Evolutionary conservation across 352 stramenopile species (phyloP), one percentile per base, ranked within the genome.

Genomic region (Lagenidium giganteum): DNA sequence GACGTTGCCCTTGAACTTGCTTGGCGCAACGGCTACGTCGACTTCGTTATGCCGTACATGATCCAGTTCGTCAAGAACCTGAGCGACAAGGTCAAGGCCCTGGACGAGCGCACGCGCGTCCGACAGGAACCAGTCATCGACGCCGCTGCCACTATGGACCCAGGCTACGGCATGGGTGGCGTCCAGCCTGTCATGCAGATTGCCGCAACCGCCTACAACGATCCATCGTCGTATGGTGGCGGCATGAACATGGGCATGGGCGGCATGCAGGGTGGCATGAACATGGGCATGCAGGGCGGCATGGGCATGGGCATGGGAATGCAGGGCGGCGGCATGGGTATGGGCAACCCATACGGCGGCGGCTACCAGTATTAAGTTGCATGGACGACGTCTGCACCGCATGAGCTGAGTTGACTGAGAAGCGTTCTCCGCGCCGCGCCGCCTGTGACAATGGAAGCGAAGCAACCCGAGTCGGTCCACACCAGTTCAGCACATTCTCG

Each of bases 41-140:
- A 99, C 73, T 99, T 98, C 60, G 93, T 98, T 34, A 99, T 99
- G 96, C 97, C 97, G 24, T 99, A 98, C 86, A 93, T 99, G 73
- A 98, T 99, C 62, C 96, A 99, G 75, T 99, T 97, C 47, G 82
- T 99, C 45, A 95, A 97, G 58, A 96, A 99, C 65, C 70, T 98
- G 39, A 84, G 95, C 68, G 87, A 97, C 13, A 94, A 97, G 61
- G 77, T 99, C 13, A 91, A 97, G 61, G 77, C 68, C 8, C 70
- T 99, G 30, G 88, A 98, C 42, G 83, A 95, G 45, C 82, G 86
- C 59, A 96, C 85, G 22, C 73, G 78, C 58, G 70, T 78, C 42
- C 76, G 86, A 58, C 75, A 91, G 47, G 76, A 93, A 37, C 57
- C 84, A 14, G 62, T 77, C 29, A 65, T 67, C 11, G 77, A 86